Evolutionary conservation across 1,139 yeast species (phyloP), one percentile per base, ranked within the genome.

Genomic region (Yamadazyma triangularis): DNA sequence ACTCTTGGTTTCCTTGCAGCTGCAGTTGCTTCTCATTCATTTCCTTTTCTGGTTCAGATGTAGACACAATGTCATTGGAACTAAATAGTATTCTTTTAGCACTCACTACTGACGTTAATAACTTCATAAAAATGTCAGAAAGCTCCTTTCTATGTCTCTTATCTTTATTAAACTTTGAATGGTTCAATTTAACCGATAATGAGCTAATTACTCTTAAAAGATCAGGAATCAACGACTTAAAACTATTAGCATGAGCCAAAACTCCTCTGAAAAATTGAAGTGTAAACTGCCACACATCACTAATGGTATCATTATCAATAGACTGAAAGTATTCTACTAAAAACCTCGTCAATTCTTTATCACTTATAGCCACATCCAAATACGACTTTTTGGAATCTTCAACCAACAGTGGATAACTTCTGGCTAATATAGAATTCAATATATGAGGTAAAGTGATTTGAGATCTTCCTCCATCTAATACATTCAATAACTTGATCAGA

Each of bases 381-480:
- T 73, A 60, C 0, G 81, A 71, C 33, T 58, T 58, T 10, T 50
- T 45, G 10, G 48, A 41, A n/a, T 59, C 68, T 1, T 56, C 56
- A 9, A 63, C 35, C 4, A 49, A 20, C 28, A 49, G 56, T 1
- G 70, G 64, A 23, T 52, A 50, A 30, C 64, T 53, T 35, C 67
- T 48, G 4, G 60, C 44, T 11, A 64, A 56, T 15, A 85, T 62
- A 0, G 86, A 69, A 36, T 73, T 67, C 39, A 85, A 59, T 7
- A 87, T 56, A 41, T 73, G 70, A 0, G 95, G 93, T 13, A 88
- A 61, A 0, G 95, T 84, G 4, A 77, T 48, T 36, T 80, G 86
- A 1, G 95, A 83, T 40, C 86, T 74, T 3, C 95, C 84, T 0
- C 94, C 93, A 56, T 89, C 96, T 29, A 91, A 61, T 8, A 85